These are phyloP conservation scores for Discostella pseudostelligera DNA, from an alignment of 108 stramenopile genomes.

Conservation along the genomic window DNA sequence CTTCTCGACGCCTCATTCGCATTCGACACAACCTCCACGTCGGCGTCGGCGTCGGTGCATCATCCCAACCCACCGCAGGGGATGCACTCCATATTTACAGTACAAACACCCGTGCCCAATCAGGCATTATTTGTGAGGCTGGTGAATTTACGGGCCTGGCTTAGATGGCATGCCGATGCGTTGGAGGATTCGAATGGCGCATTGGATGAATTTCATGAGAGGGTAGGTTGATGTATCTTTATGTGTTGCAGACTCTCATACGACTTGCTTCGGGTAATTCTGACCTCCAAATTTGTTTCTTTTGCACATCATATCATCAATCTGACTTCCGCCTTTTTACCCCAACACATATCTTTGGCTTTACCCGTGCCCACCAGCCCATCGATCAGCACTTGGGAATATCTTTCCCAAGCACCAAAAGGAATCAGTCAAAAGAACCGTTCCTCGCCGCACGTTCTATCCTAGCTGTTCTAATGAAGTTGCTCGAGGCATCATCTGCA, in stretches of 20 bases:
- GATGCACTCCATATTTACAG: constrained; percentile 75
- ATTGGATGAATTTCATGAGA: constrained; percentile 7
- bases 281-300: background rate
- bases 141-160: constrained; percentile 56
- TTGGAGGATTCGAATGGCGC: constrained; percentile 17
- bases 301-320: background rate
- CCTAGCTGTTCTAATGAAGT: constrained; percentile 78
- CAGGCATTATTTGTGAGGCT: constrained; percentile 63
- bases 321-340: background rate
- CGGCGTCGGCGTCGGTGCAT: background rate
- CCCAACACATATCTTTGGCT: background rate
- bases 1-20: constrained; percentile 73
- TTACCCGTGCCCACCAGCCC: background rate
- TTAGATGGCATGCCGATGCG: constrained; percentile 52
- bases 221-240: constrained; percentile 12
- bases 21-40: constrained; percentile 32
- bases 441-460: constrained; percentile 76
- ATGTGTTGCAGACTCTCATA: too few species aligned
- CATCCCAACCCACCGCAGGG: constrained; percentile 64
- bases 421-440: constrained; percentile 26
- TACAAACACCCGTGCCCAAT: constrained; percentile 65
- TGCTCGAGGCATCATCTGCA: constrained; percentile 68
- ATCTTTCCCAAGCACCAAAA: constrained; percentile 11
- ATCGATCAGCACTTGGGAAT: constrained; percentile 19
- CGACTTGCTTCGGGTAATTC: background rate